phyloP scores from a whole-genome alignment of 2,329 filamentous ascomycete species.

The Fusarium zealandicum region DNA sequence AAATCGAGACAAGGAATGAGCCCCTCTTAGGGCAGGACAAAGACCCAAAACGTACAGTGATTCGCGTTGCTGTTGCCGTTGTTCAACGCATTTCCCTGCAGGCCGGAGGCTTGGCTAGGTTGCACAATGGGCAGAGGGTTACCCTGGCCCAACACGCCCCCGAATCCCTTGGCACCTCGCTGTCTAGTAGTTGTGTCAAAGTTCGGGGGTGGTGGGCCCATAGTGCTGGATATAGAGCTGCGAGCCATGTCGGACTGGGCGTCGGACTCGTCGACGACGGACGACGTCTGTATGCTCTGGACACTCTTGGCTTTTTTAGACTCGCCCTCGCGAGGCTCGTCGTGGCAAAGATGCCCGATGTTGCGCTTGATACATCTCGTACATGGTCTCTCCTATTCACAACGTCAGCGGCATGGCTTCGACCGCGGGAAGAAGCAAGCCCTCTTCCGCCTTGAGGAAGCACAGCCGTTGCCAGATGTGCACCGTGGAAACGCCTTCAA shows the following conservation, averaged over 20 bases:
- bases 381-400: constrained; percentile 85
- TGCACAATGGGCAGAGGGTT: constrained; percentile 73
- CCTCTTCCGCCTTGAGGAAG: constrained; percentile 12
- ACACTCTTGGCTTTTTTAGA: constrained; percentile 78
- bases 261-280: constrained; percentile 68
- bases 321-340: constrained; percentile 88
- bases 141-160: constrained; percentile 55
- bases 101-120: constrained; percentile 71
- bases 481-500: constrained; percentile 13
- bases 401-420: constrained; percentile 38
- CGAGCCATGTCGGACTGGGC: constrained; percentile 57
- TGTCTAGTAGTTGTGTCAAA: constrained; percentile 46
- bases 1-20: constrained; percentile 35
- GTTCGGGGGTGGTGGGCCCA: constrained; percentile 60
- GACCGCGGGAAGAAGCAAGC: constrained; percentile 20
- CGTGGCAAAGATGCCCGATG: constrained; percentile 97
- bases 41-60: constrained; percentile 70
- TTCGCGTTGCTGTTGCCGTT: constrained; percentile 67
- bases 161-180: constrained; percentile 53
- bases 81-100: constrained; percentile 66
- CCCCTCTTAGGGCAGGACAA: constrained; percentile 30
- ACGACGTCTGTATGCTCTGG: constrained; percentile 52
- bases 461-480: constrained; percentile 19
- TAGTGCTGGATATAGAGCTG: constrained; percentile 64
- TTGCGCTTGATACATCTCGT: constrained; percentile 97